Conservation (phyloP, 2,329 filamentous ascomycete genomes). For the Beauveria rudraprayagi region DNA sequence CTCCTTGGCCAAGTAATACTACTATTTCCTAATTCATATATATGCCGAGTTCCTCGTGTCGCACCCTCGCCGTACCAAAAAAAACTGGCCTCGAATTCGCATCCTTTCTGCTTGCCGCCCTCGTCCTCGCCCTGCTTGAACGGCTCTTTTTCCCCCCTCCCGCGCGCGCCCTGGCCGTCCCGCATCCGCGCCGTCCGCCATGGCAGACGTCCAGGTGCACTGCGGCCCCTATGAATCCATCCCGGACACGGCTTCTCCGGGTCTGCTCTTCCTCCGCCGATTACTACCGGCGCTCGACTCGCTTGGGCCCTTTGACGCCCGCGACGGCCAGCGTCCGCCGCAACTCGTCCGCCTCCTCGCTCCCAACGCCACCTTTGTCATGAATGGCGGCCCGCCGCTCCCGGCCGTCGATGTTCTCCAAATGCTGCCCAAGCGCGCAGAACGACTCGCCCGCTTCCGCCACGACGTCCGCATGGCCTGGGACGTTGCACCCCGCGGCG, state of each 20-base stretch:
- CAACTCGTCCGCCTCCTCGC: constrained; percentile 6
- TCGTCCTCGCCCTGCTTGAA: no score
- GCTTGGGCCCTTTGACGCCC: constrained; percentile 10
- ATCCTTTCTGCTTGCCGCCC: no score
- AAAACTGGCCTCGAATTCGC: no score
- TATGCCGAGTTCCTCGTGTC: no score
- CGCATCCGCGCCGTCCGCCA: not conserved
- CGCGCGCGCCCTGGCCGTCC: no score
- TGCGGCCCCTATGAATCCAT: constrained; percentile 5
- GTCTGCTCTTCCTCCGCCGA: constrained; percentile 13
- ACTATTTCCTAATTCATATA: no score
- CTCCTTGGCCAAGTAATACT: no score
- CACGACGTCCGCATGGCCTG: constrained; percentile 11
- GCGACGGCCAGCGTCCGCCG: not conserved
- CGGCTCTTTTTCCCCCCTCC: no score
- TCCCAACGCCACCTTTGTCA: constrained; percentile 11
- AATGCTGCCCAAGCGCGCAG: constrained; percentile 10
- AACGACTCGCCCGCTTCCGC: constrained; percentile 6
- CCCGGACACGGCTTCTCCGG: constrained; percentile 9
- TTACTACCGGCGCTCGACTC: constrained; percentile 14
- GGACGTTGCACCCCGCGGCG: not conserved
- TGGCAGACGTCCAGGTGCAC: constrained; percentile 8
- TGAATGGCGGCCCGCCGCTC: constrained; percentile 10
- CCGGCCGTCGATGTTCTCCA: constrained; percentile 8
- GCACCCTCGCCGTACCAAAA: no score